These are phyloP conservation scores for Clonostachys rhizophaga DNA, from an alignment of 2,329 filamentous ascomycete species.

Conservation along the genomic window DNA sequence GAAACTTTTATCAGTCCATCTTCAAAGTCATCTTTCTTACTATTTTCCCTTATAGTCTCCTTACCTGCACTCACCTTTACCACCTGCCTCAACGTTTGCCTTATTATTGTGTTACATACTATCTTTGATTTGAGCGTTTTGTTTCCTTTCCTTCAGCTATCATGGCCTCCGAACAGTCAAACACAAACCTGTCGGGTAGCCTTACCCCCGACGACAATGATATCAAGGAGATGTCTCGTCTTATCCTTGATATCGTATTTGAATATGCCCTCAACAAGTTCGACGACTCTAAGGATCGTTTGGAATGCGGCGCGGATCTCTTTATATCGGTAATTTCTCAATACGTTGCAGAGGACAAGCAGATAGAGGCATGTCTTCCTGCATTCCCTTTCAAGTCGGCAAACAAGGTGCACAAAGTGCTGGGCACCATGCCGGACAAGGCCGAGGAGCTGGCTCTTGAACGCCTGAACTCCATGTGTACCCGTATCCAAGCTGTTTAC, in stretches of 20 bases:
- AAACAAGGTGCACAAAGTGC: slow-evolving; percentile 23
- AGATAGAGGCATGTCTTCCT: slow-evolving; percentile 16
- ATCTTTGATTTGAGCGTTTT: too few species aligned
- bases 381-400: slow-evolving; percentile 26
- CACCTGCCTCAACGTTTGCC: too few species aligned
- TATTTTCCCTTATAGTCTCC: too few species aligned
- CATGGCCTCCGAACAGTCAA: too few species aligned
- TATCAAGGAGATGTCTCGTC: background rate
- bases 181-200: too few species aligned
- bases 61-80: too few species aligned
- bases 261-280: slow-evolving; percentile 18
- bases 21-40: too few species aligned
- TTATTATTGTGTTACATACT: too few species aligned
- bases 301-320: slow-evolving; percentile 8
- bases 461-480: slow-evolving; percentile 17
- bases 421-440: slow-evolving; percentile 19
- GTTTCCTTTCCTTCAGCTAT: too few species aligned
- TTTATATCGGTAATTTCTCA: slow-evolving; percentile 12
- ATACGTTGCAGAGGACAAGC: slow-evolving; percentile 10
- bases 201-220: too few species aligned
- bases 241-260: slow-evolving; percentile 14
- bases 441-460: slow-evolving; percentile 19
- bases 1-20: too few species aligned
- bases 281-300: slow-evolving; percentile 8
- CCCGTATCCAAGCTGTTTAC: slow-evolving; percentile 15